These are phyloP conservation scores for Theobroma cacao DNA, from an alignment of 345 rosid genomes.

Conservation along the genomic window DNA sequence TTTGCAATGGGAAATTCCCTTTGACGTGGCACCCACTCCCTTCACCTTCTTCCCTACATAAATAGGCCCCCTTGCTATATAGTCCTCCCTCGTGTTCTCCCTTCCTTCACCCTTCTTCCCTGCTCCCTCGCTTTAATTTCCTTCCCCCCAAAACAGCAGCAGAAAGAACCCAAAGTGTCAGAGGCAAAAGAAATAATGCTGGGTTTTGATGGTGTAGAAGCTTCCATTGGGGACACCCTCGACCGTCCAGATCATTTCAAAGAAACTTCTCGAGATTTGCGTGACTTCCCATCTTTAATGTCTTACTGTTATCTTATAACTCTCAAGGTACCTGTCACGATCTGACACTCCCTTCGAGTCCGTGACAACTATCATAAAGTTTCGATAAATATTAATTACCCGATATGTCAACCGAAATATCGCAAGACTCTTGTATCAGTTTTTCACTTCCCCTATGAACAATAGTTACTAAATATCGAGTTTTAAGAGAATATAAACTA, in stretches of 20 bases:
- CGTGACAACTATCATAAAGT: too few relatives aligned
- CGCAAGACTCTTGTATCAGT: too few relatives aligned
- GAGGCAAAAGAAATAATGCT: constrained; percentile 29
- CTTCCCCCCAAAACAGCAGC: neutral
- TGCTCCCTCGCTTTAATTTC: neutral
- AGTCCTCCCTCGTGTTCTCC: neutral
- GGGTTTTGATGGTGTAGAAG: constrained; percentile 26
- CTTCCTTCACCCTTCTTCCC: neutral
- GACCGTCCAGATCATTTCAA: constrained; percentile 35
- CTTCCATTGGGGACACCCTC: constrained; percentile 28
- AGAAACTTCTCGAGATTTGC: constrained; percentile 36
- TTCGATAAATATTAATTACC: too few relatives aligned
- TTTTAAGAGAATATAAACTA: too few relatives aligned
- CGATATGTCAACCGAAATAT: too few relatives aligned
- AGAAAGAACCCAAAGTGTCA: neutral
- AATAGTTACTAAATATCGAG: too few relatives aligned
- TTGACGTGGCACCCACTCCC: constrained; percentile 64
- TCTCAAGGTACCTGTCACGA: too few relatives aligned
- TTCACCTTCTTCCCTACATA: constrained; percentile 29
- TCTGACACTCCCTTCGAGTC: too few relatives aligned
- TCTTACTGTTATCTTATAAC: constrained; percentile 69
- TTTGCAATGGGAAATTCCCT: constrained; percentile 20
- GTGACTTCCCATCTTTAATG: constrained; percentile 46
- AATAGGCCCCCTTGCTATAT: constrained; percentile 27
- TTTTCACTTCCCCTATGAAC: too few relatives aligned